Conservation (phyloP, 257 asterid species). For the Cinchona pubescens region DNA sequence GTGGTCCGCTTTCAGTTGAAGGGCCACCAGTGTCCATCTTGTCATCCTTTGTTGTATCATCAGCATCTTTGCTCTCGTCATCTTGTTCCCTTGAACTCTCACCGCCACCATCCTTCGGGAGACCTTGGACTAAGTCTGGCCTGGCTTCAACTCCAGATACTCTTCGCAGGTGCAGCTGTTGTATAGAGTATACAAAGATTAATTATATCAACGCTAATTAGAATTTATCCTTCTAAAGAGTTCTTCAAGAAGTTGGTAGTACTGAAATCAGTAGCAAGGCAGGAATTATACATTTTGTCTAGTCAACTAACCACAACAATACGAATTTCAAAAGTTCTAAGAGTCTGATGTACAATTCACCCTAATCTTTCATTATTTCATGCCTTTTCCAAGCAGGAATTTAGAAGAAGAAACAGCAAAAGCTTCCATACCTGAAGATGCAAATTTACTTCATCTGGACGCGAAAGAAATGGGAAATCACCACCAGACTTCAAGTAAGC, state of each 20-base stretch:
- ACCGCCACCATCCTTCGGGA: slow-evolving; percentile 46
- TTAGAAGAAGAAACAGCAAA: not conserved
- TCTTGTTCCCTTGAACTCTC: slow-evolving; percentile 70
- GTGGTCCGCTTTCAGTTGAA: slow-evolving; percentile 37
- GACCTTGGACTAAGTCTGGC: slow-evolving; percentile 47
- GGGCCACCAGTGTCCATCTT: slow-evolving; percentile 34
- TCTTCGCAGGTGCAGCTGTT: slow-evolving; percentile 83
- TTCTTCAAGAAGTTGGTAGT: not conserved
- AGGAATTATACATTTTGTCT: not conserved
- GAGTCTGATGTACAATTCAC: not conserved
- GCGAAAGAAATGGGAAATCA: slow-evolving; percentile 92
- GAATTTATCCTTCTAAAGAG: not conserved
- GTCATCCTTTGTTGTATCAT: slow-evolving; percentile 46
- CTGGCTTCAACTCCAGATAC: slow-evolving; percentile 86
- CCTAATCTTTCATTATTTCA: not conserved
- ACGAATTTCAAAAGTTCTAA: not conserved
- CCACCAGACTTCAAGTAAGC: slow-evolving; percentile 89
- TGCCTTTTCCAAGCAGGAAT: not conserved
- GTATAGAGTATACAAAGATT: slow-evolving; percentile 12
- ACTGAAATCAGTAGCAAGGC: not conserved
- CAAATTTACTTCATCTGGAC: slow-evolving; percentile 94
- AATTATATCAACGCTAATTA: not conserved
- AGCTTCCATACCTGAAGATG: slow-evolving; percentile 76
- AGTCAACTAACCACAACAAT: not conserved
- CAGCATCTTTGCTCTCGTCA: slow-evolving; percentile 32